These are phyloP conservation scores for Ascochyta lentis DNA, from an alignment of 2,329 filamentous ascomycete species.

Conservation along the genomic window DNA sequence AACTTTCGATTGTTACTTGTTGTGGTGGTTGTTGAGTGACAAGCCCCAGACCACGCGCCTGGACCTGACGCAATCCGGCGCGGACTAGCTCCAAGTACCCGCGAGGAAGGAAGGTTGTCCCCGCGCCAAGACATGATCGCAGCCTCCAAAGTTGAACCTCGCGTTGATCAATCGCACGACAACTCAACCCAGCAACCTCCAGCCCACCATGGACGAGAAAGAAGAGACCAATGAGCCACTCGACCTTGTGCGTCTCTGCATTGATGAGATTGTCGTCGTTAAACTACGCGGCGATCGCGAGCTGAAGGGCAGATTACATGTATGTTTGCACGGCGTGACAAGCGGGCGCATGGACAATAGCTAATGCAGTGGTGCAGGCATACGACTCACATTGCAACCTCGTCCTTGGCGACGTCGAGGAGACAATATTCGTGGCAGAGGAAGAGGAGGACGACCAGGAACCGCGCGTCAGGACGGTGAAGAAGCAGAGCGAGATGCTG, in stretches of 20 bases:
- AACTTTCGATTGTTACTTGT: not conserved
- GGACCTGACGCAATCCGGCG: slow-evolving; percentile 24
- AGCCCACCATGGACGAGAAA: slow-evolving; percentile 76
- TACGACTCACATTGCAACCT: slow-evolving; percentile 99
- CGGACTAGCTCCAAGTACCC: slow-evolving; percentile 17
- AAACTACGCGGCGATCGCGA: slow-evolving; percentile 96
- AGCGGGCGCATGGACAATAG: not conserved
- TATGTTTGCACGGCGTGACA: slow-evolving; percentile 51
- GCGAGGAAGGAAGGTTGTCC: slow-evolving; percentile 6
- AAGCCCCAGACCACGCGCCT: slow-evolving; percentile 10
- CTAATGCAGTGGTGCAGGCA: slow-evolving; percentile 64
- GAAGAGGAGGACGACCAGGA: slow-evolving; percentile 85
- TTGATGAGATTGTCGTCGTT: slow-evolving; percentile 96
- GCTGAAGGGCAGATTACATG: slow-evolving; percentile 92
- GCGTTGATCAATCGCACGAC: slow-evolving; percentile 7
- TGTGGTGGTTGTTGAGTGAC: slow-evolving; percentile 10
- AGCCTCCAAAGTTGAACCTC: slow-evolving; percentile 23
- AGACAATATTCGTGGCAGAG: slow-evolving; percentile 93
- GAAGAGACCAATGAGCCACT: slow-evolving; percentile 87
- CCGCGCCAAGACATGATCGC: slow-evolving; percentile 24
- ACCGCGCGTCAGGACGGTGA: slow-evolving; percentile 69
- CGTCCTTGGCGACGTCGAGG: slow-evolving; percentile 93
- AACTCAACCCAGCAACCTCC: slow-evolving; percentile 14
- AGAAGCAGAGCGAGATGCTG: slow-evolving; percentile 98
- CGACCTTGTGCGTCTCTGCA: slow-evolving; percentile 90